Conservation (phyloP, 2,329 filamentous ascomycete genomes). For the Claviceps sp. region DNA sequence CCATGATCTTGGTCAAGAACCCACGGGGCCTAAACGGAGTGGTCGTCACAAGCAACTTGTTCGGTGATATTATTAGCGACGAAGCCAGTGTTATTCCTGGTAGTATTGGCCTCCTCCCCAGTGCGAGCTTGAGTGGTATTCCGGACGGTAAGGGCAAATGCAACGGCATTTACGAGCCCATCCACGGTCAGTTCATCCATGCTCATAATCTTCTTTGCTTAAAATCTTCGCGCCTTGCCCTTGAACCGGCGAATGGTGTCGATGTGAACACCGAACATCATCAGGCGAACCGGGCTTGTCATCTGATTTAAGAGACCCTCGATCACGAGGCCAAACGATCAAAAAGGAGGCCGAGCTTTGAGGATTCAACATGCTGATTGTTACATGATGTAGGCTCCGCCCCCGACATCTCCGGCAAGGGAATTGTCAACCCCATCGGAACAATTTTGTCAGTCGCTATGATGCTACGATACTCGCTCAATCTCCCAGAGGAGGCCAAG, state of each 20-base stretch:
- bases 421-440: conserved; percentile 57
- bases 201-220: too few species aligned
- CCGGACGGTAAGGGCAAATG: conserved; percentile 19
- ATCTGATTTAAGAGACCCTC: too few species aligned
- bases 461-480: conserved; percentile 90
- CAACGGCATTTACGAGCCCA: conserved; percentile 67
- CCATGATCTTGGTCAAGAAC: conserved; percentile 96
- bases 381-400: conserved; percentile 30
- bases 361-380: neutral
- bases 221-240: neutral
- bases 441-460: conserved; percentile 87
- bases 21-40: conserved; percentile 78
- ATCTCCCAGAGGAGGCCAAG: conserved; percentile 61
- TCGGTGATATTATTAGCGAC: conserved; percentile 91
- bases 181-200: conserved; percentile 38
- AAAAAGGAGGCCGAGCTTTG: too few species aligned
- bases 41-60: conserved; percentile 76
- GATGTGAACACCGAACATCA: too few species aligned
- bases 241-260: too few species aligned
- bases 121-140: conserved; percentile 30
- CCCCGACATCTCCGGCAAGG: conserved; percentile 60
- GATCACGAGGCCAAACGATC: neutral
- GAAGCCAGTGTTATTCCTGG: conserved; percentile 58
- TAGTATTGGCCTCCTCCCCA: conserved; percentile 30
- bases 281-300: neutral